Evolutionary conservation across 2,329 filamentous ascomycete species (phyloP).

Genomic region (Ophiocordyceps polyrhachis-furcata): DNA sequence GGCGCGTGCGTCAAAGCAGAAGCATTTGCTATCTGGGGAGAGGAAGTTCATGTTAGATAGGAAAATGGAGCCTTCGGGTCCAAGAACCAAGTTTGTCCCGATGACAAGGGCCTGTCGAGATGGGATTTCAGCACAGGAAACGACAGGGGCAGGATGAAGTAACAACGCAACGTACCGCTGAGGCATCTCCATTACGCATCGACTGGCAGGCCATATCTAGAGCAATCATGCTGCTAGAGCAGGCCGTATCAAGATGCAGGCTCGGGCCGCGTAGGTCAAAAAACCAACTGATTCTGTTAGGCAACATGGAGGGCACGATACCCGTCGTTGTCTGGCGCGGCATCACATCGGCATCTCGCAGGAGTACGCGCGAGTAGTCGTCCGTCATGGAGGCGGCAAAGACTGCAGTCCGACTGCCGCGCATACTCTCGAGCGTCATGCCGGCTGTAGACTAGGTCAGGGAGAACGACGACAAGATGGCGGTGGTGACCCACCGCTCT

Average conservation of each 20-base stretch:
- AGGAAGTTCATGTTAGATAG: not conserved
- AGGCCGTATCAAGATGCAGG: conserved; percentile 15
- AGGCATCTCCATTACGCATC: conserved; percentile 4
- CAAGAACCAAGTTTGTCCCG: not conserved
- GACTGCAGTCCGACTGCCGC: conserved; percentile 15
- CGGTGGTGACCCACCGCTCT: not conserved
- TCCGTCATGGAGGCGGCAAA: conserved; percentile 13
- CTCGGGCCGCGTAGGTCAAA: conserved; percentile 16
- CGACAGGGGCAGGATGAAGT: not conserved
- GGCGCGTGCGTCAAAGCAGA: conserved; percentile 10
- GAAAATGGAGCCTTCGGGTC: not conserved
- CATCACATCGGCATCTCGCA: conserved; percentile 8
- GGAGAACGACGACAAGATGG: not conserved
- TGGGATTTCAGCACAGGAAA: not conserved
- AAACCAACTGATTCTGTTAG: conserved; percentile 18
- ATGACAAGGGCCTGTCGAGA: not conserved
- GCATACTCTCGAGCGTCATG: conserved; percentile 2
- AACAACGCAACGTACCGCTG: conserved; percentile 3
- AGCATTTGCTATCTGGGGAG: not conserved
- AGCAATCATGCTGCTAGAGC: conserved; percentile 12
- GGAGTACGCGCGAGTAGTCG: conserved; percentile 16
- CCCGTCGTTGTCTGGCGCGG: conserved; percentile 13
- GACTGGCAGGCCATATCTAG: conserved; percentile 10
- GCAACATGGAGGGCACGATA: conserved; percentile 11
- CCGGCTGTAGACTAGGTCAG: conserved; percentile 3